Evolutionary conservation across 2,329 filamentous ascomycete species (phyloP).

Genomic region (Fusarium sp.): DNA sequence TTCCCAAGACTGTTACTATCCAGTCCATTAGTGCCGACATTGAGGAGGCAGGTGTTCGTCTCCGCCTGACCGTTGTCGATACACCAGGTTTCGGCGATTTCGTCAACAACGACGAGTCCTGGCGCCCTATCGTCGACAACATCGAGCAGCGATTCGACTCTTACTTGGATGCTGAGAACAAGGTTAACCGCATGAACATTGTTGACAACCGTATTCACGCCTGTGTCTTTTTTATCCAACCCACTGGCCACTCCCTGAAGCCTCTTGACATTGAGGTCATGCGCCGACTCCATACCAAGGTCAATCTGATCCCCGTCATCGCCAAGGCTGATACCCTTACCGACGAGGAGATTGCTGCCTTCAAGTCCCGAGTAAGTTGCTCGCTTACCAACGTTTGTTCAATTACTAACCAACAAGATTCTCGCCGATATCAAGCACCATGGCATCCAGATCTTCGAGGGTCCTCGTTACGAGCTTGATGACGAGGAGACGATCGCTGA

Average conservation of each 20-base stretch:
- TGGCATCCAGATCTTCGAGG: constrained; percentile 98
- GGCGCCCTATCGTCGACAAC: constrained; percentile 99
- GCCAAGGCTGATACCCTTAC: constrained; percentile 98
- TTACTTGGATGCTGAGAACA: constrained; percentile 99
- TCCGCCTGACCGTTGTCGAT: constrained; percentile 95
- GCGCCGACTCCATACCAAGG: constrained; percentile 99
- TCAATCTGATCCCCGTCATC: constrained; percentile 99
- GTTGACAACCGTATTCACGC: constrained; percentile 99
- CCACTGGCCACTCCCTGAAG: constrained; percentile 97
- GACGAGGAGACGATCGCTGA: constrained; percentile 99
- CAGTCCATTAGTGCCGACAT: constrained; percentile 97
- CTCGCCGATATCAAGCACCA: constrained; percentile 96
- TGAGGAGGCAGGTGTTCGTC: constrained; percentile 96
- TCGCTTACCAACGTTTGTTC: background rate
- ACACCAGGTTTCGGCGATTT: constrained; percentile 99
- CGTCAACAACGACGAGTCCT: constrained; percentile 99
- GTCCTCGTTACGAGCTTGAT: constrained; percentile 96
- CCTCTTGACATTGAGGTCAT: constrained; percentile 99
- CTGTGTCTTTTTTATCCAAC: constrained; percentile 99
- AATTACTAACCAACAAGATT: constrained; percentile 68
- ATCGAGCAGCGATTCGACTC: constrained; percentile 99
- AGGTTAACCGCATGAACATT: constrained; percentile 99
- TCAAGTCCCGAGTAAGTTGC: constrained; percentile 93
- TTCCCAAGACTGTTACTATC: constrained; percentile 96
- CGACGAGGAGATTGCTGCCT: constrained; percentile 91